Evolutionary conservation across 768 basidiomycete species (phyloP).

Genomic region (Agaricus subrufescens): DNA sequence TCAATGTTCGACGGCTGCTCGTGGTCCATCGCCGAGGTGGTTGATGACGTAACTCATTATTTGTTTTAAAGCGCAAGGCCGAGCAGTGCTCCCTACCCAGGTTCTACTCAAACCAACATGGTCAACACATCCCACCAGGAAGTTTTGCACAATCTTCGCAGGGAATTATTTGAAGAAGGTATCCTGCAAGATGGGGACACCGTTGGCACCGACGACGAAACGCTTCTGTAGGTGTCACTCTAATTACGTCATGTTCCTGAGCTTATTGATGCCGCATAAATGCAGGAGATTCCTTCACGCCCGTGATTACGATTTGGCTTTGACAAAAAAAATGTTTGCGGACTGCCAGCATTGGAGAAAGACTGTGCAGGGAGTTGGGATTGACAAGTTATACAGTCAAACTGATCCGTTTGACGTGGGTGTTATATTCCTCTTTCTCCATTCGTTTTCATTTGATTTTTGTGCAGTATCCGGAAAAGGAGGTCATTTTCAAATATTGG

Average conservation of each 20-base stretch:
- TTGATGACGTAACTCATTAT: slow-evolving; percentile 3
- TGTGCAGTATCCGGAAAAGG: slow-evolving; percentile 62
- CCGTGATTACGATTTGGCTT: slow-evolving; percentile 54
- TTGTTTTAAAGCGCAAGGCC: too few relatives aligned
- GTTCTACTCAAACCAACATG: background rate
- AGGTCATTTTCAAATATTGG: slow-evolving; percentile 70
- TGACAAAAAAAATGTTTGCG: slow-evolving; percentile 59
- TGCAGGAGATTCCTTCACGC: slow-evolving; percentile 73
- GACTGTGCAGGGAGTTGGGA: slow-evolving; percentile 57
- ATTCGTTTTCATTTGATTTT: background rate
- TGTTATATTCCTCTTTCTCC: slow-evolving; percentile 5
- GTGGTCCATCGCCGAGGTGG: slow-evolving; percentile 26
- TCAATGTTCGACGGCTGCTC: slow-evolving; percentile 49
- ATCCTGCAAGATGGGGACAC: slow-evolving; percentile 56
- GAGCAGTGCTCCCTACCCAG: background rate
- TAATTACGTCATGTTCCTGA: background rate
- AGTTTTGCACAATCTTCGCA: slow-evolving; percentile 44
- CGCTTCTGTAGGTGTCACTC: slow-evolving; percentile 47
- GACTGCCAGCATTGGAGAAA: slow-evolving; percentile 68
- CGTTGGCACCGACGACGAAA: slow-evolving; percentile 55
- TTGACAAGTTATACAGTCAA: slow-evolving; percentile 56
- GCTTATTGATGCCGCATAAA: background rate
- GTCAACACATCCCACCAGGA: slow-evolving; percentile 21
- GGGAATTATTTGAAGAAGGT: slow-evolving; percentile 45
- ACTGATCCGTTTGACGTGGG: slow-evolving; percentile 72